Base-by-base conservation (phyloP, 129 eudicot genomes). In the Calendula officinalis region DNA sequence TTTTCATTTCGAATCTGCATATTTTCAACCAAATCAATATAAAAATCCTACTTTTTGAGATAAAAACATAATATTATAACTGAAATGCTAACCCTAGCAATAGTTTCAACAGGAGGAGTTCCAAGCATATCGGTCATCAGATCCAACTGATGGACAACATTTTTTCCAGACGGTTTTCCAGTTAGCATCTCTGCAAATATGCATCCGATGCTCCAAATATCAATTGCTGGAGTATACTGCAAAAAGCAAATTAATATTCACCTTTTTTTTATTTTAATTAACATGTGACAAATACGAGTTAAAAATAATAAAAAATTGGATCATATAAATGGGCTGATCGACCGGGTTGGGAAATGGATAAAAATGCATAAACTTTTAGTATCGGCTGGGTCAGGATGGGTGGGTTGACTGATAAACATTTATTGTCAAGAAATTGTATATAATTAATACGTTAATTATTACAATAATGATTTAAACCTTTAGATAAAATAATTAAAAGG, bases 141-240 rank as follows among this genome's bases (percentile, higher is more conserved):
- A 81, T 86, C 95, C 63, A 86, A 78, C 68, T 80, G 97, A 57
- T 87, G 94, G 22, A 87, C 95, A 56, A 91, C 96, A 78, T 87
- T 91, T 77, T 87, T 91, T 30, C 97, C 97, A 56, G 97, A 71
- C 16, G 97, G 97, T 48, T 87, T 91, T 22, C 95, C 94, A n/a
- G 78, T 80, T 60, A 91, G 94, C 95, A 91, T 80, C 79, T 91
- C 97, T 4, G 97, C 97, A 69, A 87, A 91, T 87, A 91, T 91
- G 87, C 97, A 91, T 58, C 96, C 97, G 57, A 91, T 82, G 90
- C 97, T 87, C 97, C 97, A 91, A 33, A 91, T 91, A 84, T 91
- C 97, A 69, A 91, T 91, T 37, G 94, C 97, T 12, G 97, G 95
- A 62, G 97, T 91, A 68, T 91, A 91, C 95, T 87, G 88, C 83